A percentile compares a stretch with the other conserved stretches of the same genome.
phyloP scores from a whole-genome alignment of 2,329 filamentous ascomycete genomes.

The Fusarium newnesense region DNA sequence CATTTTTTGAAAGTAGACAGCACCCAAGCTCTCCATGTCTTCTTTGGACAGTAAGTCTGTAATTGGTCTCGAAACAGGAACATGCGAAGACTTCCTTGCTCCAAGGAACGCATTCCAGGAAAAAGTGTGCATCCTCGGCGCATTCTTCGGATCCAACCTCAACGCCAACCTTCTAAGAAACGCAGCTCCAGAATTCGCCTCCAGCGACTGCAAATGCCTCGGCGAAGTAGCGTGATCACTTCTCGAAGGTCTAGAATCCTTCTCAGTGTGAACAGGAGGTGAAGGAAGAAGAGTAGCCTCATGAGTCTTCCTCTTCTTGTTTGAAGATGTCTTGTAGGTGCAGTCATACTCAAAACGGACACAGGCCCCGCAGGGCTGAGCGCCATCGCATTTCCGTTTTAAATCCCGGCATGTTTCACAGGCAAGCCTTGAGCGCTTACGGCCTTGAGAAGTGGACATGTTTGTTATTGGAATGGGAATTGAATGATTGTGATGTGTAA shows the following conservation, averaged over 20 bases:
- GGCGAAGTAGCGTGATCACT: slow-evolving; percentile 28
- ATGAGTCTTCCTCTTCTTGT: slow-evolving; percentile 21
- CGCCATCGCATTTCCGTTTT: slow-evolving; percentile 67
- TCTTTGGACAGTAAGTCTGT: slow-evolving; percentile 58
- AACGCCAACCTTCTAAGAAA: slow-evolving; percentile 64
- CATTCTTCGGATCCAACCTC: slow-evolving; percentile 62
- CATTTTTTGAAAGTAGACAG: slow-evolving; percentile 63
- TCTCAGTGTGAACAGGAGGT: slow-evolving; percentile 3
- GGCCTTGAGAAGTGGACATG: slow-evolving; percentile 37
- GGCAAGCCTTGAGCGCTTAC: slow-evolving; percentile 55
- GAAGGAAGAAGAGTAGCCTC: slow-evolving; percentile 1
- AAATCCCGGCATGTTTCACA: slow-evolving; percentile 64
- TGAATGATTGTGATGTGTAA: not conserved
- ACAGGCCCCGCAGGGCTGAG: slow-evolving; percentile 63
- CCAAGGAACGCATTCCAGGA: slow-evolving; percentile 61
- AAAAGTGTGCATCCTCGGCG: slow-evolving; percentile 64
- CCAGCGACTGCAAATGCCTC: slow-evolving; percentile 54
- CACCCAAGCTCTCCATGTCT: slow-evolving; percentile 58
- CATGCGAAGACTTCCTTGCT: slow-evolving; percentile 33
- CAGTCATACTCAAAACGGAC: slow-evolving; percentile 64
- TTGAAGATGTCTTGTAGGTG: slow-evolving; percentile 51
- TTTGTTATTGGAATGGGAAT: not conserved
- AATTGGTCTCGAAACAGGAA: slow-evolving; percentile 49
- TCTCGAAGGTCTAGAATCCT: not conserved
- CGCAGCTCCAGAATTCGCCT: slow-evolving; percentile 67